phyloP scores from a whole-genome alignment of 1,284 basidiomycete species.

The Naganishia liquefaciens region DNA sequence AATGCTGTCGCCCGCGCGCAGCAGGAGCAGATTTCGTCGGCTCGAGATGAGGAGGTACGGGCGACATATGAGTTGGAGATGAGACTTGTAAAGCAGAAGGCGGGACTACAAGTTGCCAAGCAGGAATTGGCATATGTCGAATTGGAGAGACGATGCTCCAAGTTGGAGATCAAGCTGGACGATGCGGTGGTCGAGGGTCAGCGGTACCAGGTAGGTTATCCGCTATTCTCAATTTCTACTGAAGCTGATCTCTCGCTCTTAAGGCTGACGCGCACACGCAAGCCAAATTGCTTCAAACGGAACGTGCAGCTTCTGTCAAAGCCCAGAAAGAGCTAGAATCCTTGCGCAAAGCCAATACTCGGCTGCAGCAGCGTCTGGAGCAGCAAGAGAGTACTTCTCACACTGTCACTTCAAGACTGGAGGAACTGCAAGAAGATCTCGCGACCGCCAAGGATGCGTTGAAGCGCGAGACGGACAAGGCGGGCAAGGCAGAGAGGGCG shows the following conservation, averaged over 20 bases:
- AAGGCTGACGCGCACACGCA: conserved; percentile 10
- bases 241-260: neutral
- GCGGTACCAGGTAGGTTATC: neutral
- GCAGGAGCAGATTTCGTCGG: neutral
- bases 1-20: neutral
- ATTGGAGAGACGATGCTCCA: conserved; percentile 12
- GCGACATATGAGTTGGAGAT: conserved; percentile 23
- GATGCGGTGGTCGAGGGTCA: conserved; percentile 3
- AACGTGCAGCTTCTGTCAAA: conserved; percentile 1
- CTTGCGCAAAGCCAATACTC: neutral
- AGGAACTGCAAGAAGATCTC: neutral
- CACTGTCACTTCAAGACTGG: neutral
- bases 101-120: conserved; percentile 14
- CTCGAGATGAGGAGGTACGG: neutral
- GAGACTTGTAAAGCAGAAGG: conserved; percentile 24
- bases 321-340: conserved; percentile 12
- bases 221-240: neutral
- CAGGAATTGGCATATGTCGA: conserved; percentile 14
- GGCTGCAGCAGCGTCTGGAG: neutral
- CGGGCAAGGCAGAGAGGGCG: neutral
- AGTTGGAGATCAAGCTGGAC: neutral
- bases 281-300: conserved; percentile 13
- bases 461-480: conserved; percentile 15
- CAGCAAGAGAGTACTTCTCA: neutral
- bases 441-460: conserved; percentile 10